phyloP scores from a whole-genome alignment of 306 rosid genomes.

The Alnus rubra region DNA sequence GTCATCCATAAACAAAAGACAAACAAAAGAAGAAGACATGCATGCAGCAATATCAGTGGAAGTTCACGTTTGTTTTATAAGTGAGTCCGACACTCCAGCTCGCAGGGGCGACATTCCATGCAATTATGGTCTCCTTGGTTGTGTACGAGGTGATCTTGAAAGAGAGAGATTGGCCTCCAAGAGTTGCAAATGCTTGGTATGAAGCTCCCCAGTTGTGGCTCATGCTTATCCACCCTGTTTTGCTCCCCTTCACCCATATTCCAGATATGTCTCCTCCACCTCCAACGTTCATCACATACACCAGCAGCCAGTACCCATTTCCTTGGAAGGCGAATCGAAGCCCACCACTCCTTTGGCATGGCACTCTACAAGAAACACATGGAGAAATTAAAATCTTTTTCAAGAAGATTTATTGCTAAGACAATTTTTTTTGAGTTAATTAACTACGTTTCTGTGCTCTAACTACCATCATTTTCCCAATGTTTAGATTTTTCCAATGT shows the following conservation, averaged over 20 bases:
- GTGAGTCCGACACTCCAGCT: conserved; percentile 64
- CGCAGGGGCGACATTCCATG: conserved; percentile 75
- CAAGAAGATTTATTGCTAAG: no score
- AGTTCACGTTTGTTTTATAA: conserved; percentile 56
- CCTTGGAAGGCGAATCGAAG: conserved; percentile 76
- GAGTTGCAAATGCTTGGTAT: conserved; percentile 77
- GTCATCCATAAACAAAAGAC: background rate
- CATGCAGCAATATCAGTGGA: conserved; percentile 26
- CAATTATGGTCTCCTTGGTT: conserved; percentile 52
- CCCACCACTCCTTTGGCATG: conserved; percentile 66
- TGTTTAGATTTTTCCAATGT: no score
- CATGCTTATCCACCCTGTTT: conserved; percentile 78
- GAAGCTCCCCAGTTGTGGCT: conserved; percentile 99
- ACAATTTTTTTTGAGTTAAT: no score
- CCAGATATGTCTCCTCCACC: conserved; percentile 80
- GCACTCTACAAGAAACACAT: conserved; percentile 46
- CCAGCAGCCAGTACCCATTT: conserved; percentile 90
- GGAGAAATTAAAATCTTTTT: no score
- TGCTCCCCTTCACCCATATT: conserved; percentile 84
- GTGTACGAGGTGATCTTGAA: conserved; percentile 75
- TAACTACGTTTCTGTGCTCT: no score
- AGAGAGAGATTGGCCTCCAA: conserved; percentile 76
- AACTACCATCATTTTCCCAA: no score
- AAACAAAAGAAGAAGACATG: conserved; percentile 5
- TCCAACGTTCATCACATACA: conserved; percentile 88